Evolutionary conservation across 495 filamentous ascomycete species (phyloP).

Genomic region (Hypoxylon rickii): DNA sequence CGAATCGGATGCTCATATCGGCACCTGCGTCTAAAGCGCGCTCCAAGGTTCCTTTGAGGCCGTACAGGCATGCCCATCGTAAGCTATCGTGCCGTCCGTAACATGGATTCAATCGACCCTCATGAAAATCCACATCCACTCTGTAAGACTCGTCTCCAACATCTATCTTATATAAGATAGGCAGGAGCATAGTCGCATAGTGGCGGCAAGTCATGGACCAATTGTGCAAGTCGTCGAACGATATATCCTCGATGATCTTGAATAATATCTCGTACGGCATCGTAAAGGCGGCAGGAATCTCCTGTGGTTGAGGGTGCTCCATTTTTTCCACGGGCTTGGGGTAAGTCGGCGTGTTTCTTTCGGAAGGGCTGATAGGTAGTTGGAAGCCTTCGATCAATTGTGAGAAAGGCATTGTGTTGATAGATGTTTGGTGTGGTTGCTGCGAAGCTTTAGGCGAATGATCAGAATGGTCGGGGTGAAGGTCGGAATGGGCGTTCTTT

Average conservation of each 20-base stretch:
- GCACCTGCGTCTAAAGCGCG: background rate
- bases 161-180: background rate
- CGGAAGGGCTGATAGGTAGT: too few relatives aligned
- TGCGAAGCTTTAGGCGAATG: too few relatives aligned
- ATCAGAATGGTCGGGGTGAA: too few relatives aligned
- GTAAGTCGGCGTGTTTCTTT: too few relatives aligned
- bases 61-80: background rate
- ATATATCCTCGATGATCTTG: background rate
- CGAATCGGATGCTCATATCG: background rate
- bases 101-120: background rate
- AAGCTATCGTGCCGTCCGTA: background rate
- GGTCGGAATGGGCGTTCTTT: too few relatives aligned
- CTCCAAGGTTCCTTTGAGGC: background rate
- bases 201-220: background rate
- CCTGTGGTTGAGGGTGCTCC: too few relatives aligned
- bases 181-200: background rate
- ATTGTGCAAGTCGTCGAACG: background rate
- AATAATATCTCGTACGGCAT: background rate
- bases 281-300: background rate
- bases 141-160: background rate
- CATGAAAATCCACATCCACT: too few relatives aligned
- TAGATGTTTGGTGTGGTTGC: too few relatives aligned
- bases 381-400: too few relatives aligned
- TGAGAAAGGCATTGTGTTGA: too few relatives aligned
- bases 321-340: too few relatives aligned